Evolutionary conservation across 148 eudicot species (phyloP), one percentile per base, ranked within the genome.

Genomic region (Rhododendron molle): DNA sequence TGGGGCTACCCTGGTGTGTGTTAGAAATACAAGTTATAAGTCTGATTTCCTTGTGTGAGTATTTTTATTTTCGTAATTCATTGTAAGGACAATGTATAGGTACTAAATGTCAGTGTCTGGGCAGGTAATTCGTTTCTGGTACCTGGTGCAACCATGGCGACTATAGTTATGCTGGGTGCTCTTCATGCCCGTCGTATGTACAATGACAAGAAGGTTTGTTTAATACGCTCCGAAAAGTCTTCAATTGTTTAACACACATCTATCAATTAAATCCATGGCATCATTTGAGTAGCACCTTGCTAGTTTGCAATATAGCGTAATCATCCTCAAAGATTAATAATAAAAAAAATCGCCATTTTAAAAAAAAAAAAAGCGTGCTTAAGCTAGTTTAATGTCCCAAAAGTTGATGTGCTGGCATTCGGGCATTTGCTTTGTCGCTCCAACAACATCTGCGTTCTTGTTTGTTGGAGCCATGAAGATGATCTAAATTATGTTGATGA

Each of bases 171-270:
- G 99, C 94, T 96, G 11, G 99, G 98, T 72, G 93, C 91, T 86
- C 98, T 96, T 85, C 98, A 96, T 86, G 98, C 93, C 60, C 97
- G 99, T 47, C 98, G 98, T 26, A 90, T 96, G 38, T 96, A 94
- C 69, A 90, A 93, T 69, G 99, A 96, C 88, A 92, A 86, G 85
- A 94, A 95, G 97, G 99, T 86, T 26, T 81, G 12, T 20, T 18
- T 15, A 46, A 30, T 28, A 54, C 34, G 3, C 26, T 12, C 69
- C 0, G 16, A 36, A 32, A 60, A 81, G n/a, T 20, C 34, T 60
- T 60, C 20, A 9, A 60, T 2, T 82, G 34, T 65, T 62, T 60
- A 14, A 15, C 34, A n/a, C 43, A 28, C 36, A n/a, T 23, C 1
- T 6, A 26, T 36, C 12, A 20, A 0, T 60, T 46, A 0, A 10